Evolutionary conservation across 768 basidiomycete genomes (phyloP).

Genomic region (Mycena venus): DNA sequence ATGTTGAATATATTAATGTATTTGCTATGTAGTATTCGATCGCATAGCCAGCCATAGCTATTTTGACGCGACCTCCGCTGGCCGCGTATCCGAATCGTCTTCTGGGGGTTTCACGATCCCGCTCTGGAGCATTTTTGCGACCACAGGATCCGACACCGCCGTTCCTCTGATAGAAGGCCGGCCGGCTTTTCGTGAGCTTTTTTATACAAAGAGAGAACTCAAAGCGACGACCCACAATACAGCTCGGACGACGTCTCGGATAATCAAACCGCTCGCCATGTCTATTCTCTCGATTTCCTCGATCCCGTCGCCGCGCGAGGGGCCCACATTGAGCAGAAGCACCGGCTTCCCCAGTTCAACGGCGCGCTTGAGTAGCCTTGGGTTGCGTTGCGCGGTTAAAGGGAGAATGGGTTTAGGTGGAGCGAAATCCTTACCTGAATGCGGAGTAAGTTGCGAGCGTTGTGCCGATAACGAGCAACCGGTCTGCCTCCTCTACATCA

Average conservation of each 20-base stretch:
- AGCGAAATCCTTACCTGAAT: slow-evolving; percentile 69
- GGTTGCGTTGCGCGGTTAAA: slow-evolving; percentile 39
- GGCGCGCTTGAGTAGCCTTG: slow-evolving; percentile 85
- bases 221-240: slow-evolving; percentile 78
- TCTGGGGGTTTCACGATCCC: slow-evolving; percentile 68
- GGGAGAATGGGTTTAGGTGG: background rate
- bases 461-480: slow-evolving; percentile 87
- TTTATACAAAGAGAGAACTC: background rate
- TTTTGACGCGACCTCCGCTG: slow-evolving; percentile 10
- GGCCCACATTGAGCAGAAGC: slow-evolving; percentile 88
- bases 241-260: slow-evolving; percentile 72
- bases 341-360: slow-evolving; percentile 82
- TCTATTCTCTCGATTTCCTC: slow-evolving; percentile 85
- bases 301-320: slow-evolving; percentile 84
- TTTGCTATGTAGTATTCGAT: slow-evolving; percentile 5
- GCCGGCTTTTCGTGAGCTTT: slow-evolving; percentile 12
- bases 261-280: slow-evolving; percentile 77
- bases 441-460: slow-evolving; percentile 95
- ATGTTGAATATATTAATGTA: slow-evolving; percentile 19
- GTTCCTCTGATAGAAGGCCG: slow-evolving; percentile 56
- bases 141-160: slow-evolving; percentile 55
- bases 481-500: slow-evolving; percentile 71
- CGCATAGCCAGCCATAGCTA: background rate
- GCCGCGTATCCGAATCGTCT: slow-evolving; percentile 48
- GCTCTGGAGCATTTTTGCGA: slow-evolving; percentile 67